Base-by-base conservation (phyloP, 176 grass and related monocot species). In the Musa schizocarpa region DNA sequence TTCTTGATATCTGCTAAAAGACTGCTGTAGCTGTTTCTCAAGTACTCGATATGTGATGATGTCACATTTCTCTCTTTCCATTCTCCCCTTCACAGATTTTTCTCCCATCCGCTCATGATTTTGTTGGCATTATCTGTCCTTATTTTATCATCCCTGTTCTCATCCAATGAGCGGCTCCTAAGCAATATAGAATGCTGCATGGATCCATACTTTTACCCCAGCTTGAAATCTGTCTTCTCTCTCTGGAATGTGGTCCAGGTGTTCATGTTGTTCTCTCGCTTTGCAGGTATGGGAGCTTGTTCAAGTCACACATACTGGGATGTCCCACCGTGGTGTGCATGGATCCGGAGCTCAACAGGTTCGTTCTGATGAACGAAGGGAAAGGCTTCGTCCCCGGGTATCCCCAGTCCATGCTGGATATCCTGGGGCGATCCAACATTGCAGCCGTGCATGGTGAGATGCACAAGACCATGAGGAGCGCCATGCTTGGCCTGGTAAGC, bases 251-350 rank as follows among this genome's bases (percentile, higher is more conserved):
- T 43, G 34, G 34, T 43, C 34, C 34, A 6, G 34, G 34, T 43
- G 34, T 25, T 65, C 2, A 25, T 77, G 11, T 69, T 70, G 1
- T 17, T 34, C 2, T 1, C 12, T n/a, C 2, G n/a, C 66, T 59
- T 20, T 75, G 50, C 63, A 99, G 90, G 90, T 94, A 99, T 68
- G 95, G 95, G 25, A 86, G 79, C 70, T 54, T 99, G 70, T 99
- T 99, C 82, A 81, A 89, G 79, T 89, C 95, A 59, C 95, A 99
- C 80, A 99, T 99, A 82, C 80, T 99, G 69, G 95, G 95, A 0
- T 99, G 95, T 82, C 95, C 95, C 14, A 99, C 95, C 16, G 91
- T 99, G 52, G 88, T 99, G 68, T 94, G 84, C 82, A 99, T 99
- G 95, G 91, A 99, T 72, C 84, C 95, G 13, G 95, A 99, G 73